Conservation (phyloP, 345 rosid genomes). For the Melaleuca quinquenervia region DNA sequence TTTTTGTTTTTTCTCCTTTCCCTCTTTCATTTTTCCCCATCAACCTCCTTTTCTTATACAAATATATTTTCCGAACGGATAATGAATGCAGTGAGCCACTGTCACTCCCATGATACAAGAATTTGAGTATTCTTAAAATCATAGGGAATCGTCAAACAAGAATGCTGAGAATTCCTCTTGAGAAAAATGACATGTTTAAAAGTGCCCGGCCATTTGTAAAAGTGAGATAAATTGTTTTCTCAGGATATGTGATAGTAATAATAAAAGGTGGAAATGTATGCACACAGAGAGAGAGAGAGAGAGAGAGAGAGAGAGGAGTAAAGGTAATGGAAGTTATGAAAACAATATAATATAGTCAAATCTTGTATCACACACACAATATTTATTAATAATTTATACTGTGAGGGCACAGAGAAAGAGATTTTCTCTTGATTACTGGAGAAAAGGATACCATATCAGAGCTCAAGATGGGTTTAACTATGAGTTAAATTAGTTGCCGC, state of each 20-base stretch:
- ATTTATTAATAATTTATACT: not conserved
- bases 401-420: not conserved
- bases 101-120: not conserved
- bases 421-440: not conserved
- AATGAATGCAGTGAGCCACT: not conserved
- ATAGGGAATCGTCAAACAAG: not conserved
- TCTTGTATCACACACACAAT: not conserved
- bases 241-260: not conserved
- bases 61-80: not conserved
- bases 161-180: not conserved
- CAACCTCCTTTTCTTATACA: not conserved
- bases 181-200: not conserved
- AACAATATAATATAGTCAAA: not conserved
- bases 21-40: not conserved
- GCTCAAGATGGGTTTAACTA: not conserved
- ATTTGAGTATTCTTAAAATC: not conserved
- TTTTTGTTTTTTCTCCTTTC: not conserved
- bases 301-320: not conserved
- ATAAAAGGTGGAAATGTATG: not conserved
- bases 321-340: not conserved
- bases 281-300: not conserved
- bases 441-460: not conserved
- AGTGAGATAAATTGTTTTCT: not conserved
- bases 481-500: not conserved
- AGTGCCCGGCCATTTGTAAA: not conserved